Percentiles rank a stretch among this genome's conserved stretches.
Conservation (phyloP, 164 flowering plant species). For the Nelumbo lutea region DNA sequence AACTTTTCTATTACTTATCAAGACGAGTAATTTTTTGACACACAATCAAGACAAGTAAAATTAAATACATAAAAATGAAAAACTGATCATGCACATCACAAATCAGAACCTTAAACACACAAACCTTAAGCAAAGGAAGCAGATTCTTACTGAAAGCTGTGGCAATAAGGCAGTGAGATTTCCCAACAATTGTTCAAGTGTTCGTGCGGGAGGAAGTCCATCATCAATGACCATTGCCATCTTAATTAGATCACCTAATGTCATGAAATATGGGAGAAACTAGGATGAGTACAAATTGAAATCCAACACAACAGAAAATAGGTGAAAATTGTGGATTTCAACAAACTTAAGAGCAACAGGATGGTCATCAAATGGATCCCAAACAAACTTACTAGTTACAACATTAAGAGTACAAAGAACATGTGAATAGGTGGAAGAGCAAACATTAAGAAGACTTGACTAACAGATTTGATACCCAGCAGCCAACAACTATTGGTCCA, state of each 20-base stretch:
- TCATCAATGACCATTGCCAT: slow-evolving; percentile 67
- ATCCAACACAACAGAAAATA: not conserved
- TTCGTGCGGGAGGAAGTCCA: slow-evolving; percentile 41
- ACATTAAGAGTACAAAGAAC: too few species aligned
- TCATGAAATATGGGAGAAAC: slow-evolving; percentile 4
- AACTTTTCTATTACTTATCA: too few species aligned
- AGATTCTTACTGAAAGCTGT: slow-evolving; percentile 64
- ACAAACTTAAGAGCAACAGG: too few species aligned
- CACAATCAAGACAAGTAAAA: not conserved
- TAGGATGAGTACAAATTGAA: not conserved
- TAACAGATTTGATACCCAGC: too few species aligned
- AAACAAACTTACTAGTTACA: too few species aligned
- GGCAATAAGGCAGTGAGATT: slow-evolving; percentile 69
- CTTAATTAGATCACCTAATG: slow-evolving; percentile 78
- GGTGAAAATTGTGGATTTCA: not conserved
- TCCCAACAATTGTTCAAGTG: slow-evolving; percentile 40
- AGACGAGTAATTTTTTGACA: not conserved
- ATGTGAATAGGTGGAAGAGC: too few species aligned
- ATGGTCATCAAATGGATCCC: too few species aligned
- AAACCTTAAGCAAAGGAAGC: slow-evolving; percentile 1
- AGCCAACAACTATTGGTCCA: too few species aligned
- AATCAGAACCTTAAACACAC: slow-evolving; percentile 1
- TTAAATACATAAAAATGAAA: not conserved
- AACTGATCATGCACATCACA: not conserved
- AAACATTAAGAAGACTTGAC: too few species aligned